A percentile compares a stretch with the other conserved stretches of the same genome.
Evolutionary conservation across 2,329 filamentous ascomycete genomes (phyloP).

Genomic region (Helotiales sp.): DNA sequence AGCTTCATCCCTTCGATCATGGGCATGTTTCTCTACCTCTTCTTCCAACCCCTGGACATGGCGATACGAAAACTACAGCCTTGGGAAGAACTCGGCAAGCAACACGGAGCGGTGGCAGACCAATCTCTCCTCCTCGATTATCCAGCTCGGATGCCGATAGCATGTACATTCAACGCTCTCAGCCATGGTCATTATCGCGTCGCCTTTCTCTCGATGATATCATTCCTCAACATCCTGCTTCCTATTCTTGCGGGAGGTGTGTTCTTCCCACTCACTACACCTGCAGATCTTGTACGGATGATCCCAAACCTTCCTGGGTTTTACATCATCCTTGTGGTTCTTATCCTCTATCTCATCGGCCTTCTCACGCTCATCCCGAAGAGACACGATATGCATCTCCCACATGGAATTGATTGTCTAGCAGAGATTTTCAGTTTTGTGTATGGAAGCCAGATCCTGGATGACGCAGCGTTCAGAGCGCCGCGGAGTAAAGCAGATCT

Average conservation of each 20-base stretch:
- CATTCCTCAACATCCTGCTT: constrained; percentile 54
- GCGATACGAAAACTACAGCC: constrained; percentile 66
- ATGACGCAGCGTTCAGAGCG: constrained; percentile 72
- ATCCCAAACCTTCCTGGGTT: constrained; percentile 73
- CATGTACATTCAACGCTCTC: constrained; percentile 56
- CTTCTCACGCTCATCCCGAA: constrained; percentile 63
- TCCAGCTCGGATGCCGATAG: constrained; percentile 60
- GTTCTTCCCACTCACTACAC: constrained; percentile 70
- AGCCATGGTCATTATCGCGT: constrained; percentile 63
- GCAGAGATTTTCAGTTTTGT: constrained; percentile 79
- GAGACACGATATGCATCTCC: constrained; percentile 63
- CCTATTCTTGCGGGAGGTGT: constrained; percentile 69
- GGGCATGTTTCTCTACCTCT: constrained; percentile 65
- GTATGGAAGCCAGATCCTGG: constrained; percentile 68
- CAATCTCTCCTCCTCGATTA: constrained; percentile 70
- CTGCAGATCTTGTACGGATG: constrained; percentile 56
- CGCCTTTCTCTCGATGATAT: constrained; percentile 59
- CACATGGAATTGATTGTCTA: constrained; percentile 70
- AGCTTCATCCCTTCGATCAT: constrained; percentile 70
- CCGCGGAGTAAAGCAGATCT: constrained; percentile 69
- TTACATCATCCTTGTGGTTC: constrained; percentile 70
- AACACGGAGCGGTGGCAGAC: constrained; percentile 61
- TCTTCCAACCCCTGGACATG: constrained; percentile 67
- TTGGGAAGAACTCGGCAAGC: constrained; percentile 61
- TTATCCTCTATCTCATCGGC: constrained; percentile 67